phyloP scores from a whole-genome alignment of 225 moss, liverwort and hornwort species.

The Pseudisothecium myosuroides region DNA sequence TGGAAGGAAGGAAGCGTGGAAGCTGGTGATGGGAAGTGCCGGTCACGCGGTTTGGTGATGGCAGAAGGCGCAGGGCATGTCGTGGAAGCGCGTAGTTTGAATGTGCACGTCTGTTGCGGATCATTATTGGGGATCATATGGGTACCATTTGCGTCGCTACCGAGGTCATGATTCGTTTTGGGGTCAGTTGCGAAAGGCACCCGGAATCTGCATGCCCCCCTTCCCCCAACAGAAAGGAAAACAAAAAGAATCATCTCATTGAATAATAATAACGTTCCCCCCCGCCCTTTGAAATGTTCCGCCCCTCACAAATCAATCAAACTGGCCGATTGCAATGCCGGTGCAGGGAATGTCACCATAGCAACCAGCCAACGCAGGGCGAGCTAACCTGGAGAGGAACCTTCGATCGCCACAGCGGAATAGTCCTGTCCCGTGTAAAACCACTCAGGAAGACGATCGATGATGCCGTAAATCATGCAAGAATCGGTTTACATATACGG shows the following conservation, averaged over 20 bases:
- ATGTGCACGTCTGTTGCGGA: neutral
- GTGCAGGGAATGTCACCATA: neutral
- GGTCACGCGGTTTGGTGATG: slow-evolving; percentile 2
- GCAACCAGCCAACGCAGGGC: neutral
- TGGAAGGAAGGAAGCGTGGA: neutral
- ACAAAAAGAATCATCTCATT: neutral
- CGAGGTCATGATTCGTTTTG: neutral
- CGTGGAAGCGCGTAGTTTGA: slow-evolving; percentile 3
- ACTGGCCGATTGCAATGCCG: neutral
- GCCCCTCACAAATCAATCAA: neutral
- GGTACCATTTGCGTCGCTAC: neutral
- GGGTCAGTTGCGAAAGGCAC: neutral
- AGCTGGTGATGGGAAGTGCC: neutral
- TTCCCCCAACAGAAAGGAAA: neutral
- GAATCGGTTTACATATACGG: neutral
- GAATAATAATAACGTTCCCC: neutral
- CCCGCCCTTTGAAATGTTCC: neutral
- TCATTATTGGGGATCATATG: neutral
- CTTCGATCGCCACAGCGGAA: neutral
- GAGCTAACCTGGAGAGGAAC: neutral
- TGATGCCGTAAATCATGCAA: neutral
- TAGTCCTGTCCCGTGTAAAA: neutral
- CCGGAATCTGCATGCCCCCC: neutral
- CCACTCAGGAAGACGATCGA: neutral
- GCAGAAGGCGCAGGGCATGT: neutral